These are phyloP conservation scores for sunflower (Helianthus annuus) DNA, from an alignment of 129 eudicot species.

Conservation along the genomic window DNA sequence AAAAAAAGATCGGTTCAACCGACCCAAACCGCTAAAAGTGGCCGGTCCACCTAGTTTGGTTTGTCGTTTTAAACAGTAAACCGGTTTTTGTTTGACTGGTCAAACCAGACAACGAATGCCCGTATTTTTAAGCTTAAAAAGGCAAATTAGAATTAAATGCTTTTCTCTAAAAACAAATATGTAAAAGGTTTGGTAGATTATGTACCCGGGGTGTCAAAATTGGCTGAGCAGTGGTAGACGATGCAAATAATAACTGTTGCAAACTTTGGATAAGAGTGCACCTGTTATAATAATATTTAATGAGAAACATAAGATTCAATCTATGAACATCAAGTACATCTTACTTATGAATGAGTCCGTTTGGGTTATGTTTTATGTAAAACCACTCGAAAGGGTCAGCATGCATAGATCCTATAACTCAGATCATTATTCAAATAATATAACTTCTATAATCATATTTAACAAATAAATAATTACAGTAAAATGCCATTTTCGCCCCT, in stretches of 20 bases:
- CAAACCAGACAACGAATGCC: too few species aligned
- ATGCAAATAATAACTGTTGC: constrained; percentile 94
- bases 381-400: background rate
- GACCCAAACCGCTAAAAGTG: too few species aligned
- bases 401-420: constrained; percentile 1
- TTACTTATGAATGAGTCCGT: background rate
- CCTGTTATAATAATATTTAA: constrained; percentile 41
- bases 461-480: too few species aligned
- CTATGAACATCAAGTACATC: background rate
- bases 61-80: too few species aligned
- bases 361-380: background rate
- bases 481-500: too few species aligned
- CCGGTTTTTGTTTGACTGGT: too few species aligned
- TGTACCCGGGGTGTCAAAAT: constrained; percentile 86
- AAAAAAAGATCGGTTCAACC: too few species aligned
- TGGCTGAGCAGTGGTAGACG: constrained; percentile 97
- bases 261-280: constrained; percentile 87
- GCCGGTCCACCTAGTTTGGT: too few species aligned
- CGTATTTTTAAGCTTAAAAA: background rate
- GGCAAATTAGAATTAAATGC: background rate
- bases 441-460: background rate
- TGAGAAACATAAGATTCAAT: constrained; percentile 8
- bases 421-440: background rate
- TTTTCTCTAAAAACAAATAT: background rate
- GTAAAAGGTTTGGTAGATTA: background rate